Percentiles rank a stretch among this genome's conserved stretches.
Evolutionary conservation across 2,329 filamentous ascomycete genomes (phyloP).

Genomic region (Gliomastix tumulicola): DNA sequence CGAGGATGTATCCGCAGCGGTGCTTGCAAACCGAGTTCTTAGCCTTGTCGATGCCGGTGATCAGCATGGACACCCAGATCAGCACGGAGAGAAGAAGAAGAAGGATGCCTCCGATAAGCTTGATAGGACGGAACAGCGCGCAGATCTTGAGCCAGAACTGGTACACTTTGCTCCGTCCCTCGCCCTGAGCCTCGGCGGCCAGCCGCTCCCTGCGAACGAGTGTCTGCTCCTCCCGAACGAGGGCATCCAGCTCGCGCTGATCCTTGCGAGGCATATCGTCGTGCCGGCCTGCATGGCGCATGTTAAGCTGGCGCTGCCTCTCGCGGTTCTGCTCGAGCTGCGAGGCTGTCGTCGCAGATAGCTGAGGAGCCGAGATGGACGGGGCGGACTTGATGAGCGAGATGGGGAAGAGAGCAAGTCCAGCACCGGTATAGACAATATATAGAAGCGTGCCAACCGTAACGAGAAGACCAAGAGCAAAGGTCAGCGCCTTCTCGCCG

Average conservation of each 20-base stretch:
- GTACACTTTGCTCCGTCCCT: slow-evolving; percentile 68
- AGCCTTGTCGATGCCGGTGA: slow-evolving; percentile 93
- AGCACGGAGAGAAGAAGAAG: slow-evolving; percentile 68
- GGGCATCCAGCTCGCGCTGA: slow-evolving; percentile 76
- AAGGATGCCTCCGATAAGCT: slow-evolving; percentile 76
- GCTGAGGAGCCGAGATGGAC: slow-evolving; percentile 72
- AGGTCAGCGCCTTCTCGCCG: slow-evolving; percentile 87
- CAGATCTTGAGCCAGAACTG: slow-evolving; percentile 73
- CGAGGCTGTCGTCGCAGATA: slow-evolving; percentile 69
- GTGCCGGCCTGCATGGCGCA: slow-evolving; percentile 69
- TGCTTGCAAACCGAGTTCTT: slow-evolving; percentile 90
- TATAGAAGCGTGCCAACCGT: slow-evolving; percentile 83
- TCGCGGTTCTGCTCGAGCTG: slow-evolving; percentile 85
- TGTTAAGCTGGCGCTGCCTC: slow-evolving; percentile 83
- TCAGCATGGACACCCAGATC: slow-evolving; percentile 86
- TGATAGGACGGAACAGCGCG: slow-evolving; percentile 79
- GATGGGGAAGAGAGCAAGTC: slow-evolving; percentile 81
- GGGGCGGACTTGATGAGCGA: slow-evolving; percentile 90
- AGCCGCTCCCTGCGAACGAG: slow-evolving; percentile 83
- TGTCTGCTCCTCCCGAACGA: slow-evolving; percentile 86
- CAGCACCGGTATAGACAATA: slow-evolving; percentile 79
- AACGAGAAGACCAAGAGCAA: slow-evolving; percentile 81
- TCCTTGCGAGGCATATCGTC: slow-evolving; percentile 78
- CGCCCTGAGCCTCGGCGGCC: slow-evolving; percentile 72
- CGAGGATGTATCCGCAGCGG: slow-evolving; percentile 87